Base-by-base conservation (phyloP, 805 yeast genomes). In the Metschnikowia dekortorum region DNA sequence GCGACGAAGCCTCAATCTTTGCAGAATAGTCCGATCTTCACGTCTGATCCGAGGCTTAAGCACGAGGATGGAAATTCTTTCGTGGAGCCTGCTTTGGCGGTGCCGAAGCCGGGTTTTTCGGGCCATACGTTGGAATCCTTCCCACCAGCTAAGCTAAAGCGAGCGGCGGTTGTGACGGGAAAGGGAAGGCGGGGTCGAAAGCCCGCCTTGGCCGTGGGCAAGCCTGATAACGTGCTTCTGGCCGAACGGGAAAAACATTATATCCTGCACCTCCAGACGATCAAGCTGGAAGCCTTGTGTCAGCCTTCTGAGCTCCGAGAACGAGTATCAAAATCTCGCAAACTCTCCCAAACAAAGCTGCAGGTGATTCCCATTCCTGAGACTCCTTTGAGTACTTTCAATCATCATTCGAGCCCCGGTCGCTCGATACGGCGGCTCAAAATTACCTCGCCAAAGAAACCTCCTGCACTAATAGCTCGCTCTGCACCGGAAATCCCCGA, bases 111-210 rank as follows among this genome's bases (percentile, higher is more conserved):
- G 39, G 75, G 78, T 9, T 81, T 81, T 36, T 84, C 92, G 0
- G 96, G 97, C 2, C 73, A 82, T 38, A 85, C 94, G 3, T 66
- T 89, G 48, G 88, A 82, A 55, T 74, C 80, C n/a, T 74, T 76
- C 6, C 96, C 96, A 8, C 79, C 81, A 14, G 66, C 73, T 3
- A 84, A 80, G 59, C 69, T 80, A 35, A 80, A 77, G 59, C 80
- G 76, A 54, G 86, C 81, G 42, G 71, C 82, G 14, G 64, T 77
- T 13, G 33, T 44, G 77, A 85, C 81, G 76, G 81, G 29, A 57
- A 64, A 50, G 71, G 69, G 47, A 33, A 80, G 14, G 58, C 63
- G 48, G 72, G 69, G 46, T 39, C 58, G 53, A 48, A 58, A 55
- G 42, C 53, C 49, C 43, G 49, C 50, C 52, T 46, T 36, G 38